phyloP scores from a whole-genome alignment of 2,329 filamentous ascomycete genomes.

The Calonectria montana region DNA sequence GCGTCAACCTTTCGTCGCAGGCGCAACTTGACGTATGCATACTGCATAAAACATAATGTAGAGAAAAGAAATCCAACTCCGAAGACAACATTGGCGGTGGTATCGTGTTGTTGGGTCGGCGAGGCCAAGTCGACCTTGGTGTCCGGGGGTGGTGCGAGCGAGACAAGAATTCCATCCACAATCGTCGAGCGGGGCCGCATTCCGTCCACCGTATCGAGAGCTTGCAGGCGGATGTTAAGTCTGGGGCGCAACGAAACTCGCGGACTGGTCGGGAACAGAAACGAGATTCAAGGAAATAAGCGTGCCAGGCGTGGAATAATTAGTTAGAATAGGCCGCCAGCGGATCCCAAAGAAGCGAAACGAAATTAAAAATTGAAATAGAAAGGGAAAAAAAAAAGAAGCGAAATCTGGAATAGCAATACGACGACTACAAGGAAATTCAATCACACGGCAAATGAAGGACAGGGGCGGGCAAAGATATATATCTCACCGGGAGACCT shows the following conservation, averaged over 20 bases:
- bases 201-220: neutral
- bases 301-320: neutral
- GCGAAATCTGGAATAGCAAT: neutral
- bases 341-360: neutral
- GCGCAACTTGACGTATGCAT: constrained; percentile 35
- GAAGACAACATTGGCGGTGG: constrained; percentile 38
- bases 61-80: constrained; percentile 28
- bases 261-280: neutral
- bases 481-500: neutral
- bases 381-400: neutral
- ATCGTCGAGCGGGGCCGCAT: neutral
- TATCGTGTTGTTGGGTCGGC: constrained; percentile 30
- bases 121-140: constrained; percentile 46
- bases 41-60: constrained; percentile 36
- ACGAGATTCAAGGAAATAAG: neutral
- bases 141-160: constrained; percentile 38
- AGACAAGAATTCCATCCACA: constrained; percentile 39
- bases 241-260: neutral
- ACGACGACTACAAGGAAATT: neutral
- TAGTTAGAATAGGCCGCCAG: neutral
- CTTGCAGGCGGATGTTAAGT: too few species aligned
- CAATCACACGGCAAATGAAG: too few species aligned
- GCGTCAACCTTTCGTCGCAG: constrained; percentile 14
- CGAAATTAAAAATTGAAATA: neutral
- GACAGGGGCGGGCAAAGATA: neutral